Percentiles rank a stretch among this genome's conserved stretches.
phyloP scores from a whole-genome alignment of 2,329 filamentous ascomycete genomes.

The Botrytis fragariae region DNA sequence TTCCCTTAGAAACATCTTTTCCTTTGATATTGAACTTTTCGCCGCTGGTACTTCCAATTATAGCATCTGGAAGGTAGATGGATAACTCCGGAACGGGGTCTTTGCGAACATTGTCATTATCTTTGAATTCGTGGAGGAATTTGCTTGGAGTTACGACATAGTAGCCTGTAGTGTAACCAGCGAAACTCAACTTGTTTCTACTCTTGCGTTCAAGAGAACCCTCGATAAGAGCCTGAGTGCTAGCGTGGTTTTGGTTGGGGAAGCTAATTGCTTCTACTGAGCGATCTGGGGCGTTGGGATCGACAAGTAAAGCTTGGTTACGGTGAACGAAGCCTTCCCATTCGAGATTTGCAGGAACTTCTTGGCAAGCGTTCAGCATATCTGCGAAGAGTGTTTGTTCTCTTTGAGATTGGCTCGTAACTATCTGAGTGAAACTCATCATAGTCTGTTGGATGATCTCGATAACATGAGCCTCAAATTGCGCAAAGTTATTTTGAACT shows the following conservation, averaged over 20 bases:
- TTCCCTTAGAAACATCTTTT: slow-evolving; percentile 80
- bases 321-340: slow-evolving; percentile 82
- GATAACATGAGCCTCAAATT: slow-evolving; percentile 84
- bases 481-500: slow-evolving; percentile 85
- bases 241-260: slow-evolving; percentile 80
- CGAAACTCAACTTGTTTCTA: slow-evolving; percentile 72
- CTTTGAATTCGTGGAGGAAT: slow-evolving; percentile 95
- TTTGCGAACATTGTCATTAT: slow-evolving; percentile 68
- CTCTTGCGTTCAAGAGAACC: slow-evolving; percentile 88
- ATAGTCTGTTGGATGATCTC: slow-evolving; percentile 79
- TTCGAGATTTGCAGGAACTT: slow-evolving; percentile 81
- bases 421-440: slow-evolving; percentile 77
- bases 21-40: slow-evolving; percentile 94
- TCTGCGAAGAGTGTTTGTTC: slow-evolving; percentile 78
- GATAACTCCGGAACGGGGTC: slow-evolving; percentile 84
- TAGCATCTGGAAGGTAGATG: slow-evolving; percentile 87
- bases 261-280: slow-evolving; percentile 73
- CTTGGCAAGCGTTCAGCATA: slow-evolving; percentile 73
- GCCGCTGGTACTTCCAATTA: slow-evolving; percentile 68
- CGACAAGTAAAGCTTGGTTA: slow-evolving; percentile 69
- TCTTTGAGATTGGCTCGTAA: slow-evolving; percentile 77
- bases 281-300: slow-evolving; percentile 72
- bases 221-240: slow-evolving; percentile 81
- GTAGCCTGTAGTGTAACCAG: slow-evolving; percentile 76
- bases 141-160: slow-evolving; percentile 87